Evolutionary conservation across 768 basidiomycete genomes (phyloP).

Genomic region (Mycena vulgaris): DNA sequence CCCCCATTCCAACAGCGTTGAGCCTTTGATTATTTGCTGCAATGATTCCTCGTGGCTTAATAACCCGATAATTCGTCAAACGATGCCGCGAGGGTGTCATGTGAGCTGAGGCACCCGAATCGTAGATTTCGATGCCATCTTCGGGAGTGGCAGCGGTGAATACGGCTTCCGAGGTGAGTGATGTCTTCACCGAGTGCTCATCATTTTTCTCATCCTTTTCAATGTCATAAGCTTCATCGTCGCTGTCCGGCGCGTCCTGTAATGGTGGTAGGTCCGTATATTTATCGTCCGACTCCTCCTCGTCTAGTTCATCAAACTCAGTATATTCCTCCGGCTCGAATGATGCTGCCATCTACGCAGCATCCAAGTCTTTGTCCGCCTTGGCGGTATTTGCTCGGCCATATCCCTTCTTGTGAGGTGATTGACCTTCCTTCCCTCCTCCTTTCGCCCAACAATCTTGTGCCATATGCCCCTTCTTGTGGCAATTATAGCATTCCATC

Average conservation of each 20-base stretch:
- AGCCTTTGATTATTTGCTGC: slow-evolving; percentile 48
- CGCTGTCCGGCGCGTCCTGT: slow-evolving; percentile 7
- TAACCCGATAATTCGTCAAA: slow-evolving; percentile 47
- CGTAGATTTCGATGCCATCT: slow-evolving; percentile 45
- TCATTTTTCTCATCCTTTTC: neutral
- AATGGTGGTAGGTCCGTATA: neutral
- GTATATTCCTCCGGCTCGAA: neutral
- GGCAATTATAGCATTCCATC: slow-evolving; percentile 35
- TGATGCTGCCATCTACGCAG: too few species aligned
- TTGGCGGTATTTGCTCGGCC: neutral
- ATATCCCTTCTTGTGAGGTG: too few species aligned
- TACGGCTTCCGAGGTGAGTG: neutral
- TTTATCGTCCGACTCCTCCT: slow-evolving; percentile 1
- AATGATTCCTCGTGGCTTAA: slow-evolving; percentile 46
- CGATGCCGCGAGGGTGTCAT: slow-evolving; percentile 50
- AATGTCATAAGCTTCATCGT: neutral
- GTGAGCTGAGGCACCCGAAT: slow-evolving; percentile 55
- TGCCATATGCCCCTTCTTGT: slow-evolving; percentile 46
- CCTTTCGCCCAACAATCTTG: slow-evolving; percentile 56
- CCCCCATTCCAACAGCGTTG: slow-evolving; percentile 48
- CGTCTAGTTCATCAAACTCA: neutral
- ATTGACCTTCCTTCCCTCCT: slow-evolving; percentile 55
- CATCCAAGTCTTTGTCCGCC: slow-evolving; percentile 2
- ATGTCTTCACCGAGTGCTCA: too few species aligned
- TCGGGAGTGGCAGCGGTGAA: neutral